Evolutionary conservation across 2,329 filamentous ascomycete species (phyloP).

Genomic region (Trichothecium roseum): DNA sequence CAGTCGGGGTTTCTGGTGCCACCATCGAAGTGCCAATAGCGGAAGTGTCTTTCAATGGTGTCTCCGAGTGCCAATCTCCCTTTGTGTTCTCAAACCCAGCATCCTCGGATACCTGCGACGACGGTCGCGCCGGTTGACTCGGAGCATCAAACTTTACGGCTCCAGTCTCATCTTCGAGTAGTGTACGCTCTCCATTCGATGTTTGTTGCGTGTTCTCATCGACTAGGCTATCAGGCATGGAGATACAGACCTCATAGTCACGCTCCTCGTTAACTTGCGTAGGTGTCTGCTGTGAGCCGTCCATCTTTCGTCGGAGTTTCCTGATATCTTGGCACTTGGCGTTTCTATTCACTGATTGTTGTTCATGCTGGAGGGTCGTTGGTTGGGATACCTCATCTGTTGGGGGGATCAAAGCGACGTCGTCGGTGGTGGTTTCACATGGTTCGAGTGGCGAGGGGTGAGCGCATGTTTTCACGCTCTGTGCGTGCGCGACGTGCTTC

Average conservation of each 20-base stretch:
- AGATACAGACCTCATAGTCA: conserved; percentile 35
- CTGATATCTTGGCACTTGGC: conserved; percentile 9
- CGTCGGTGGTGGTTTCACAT: neutral
- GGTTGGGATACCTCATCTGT: neutral
- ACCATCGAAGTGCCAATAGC: neutral
- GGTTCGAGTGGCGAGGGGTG: neutral
- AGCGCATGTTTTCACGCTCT: neutral
- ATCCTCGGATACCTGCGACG: conserved; percentile 32
- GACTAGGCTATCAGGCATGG: conserved; percentile 16
- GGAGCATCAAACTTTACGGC: conserved; percentile 34
- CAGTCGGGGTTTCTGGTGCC: conserved; percentile 38
- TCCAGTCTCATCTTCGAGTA: conserved; percentile 38
- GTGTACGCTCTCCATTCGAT: conserved; percentile 21
- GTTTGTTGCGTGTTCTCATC: conserved; percentile 13
- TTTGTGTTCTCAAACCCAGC: conserved; percentile 25
- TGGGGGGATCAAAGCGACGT: neutral
- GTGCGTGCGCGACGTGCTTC: neutral
- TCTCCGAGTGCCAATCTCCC: conserved; percentile 25
- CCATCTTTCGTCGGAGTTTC: conserved; percentile 22
- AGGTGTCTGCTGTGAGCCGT: conserved; percentile 39
- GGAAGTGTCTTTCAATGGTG: conserved; percentile 3
- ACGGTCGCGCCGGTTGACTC: conserved; percentile 22
- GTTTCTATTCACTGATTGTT: conserved; percentile 8
- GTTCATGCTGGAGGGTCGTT: conserved; percentile 6
- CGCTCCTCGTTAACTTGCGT: conserved; percentile 47